Conservation (phyloP, 225 moss, liverwort and hornwort species). For the Polytrichum commune region DNA sequence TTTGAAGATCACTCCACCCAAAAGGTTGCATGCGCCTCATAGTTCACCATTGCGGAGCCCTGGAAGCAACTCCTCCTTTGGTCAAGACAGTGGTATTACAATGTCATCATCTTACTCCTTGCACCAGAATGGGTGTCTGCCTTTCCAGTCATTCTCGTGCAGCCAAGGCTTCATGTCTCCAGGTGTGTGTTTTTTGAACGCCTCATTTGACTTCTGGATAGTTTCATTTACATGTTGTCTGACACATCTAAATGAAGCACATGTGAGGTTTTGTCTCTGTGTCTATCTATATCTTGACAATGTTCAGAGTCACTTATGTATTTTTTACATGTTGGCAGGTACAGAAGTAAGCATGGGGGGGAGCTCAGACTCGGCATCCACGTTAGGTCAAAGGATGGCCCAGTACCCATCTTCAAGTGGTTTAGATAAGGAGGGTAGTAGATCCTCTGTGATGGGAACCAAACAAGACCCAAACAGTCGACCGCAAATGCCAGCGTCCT, state of each 20-base stretch:
- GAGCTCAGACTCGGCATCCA: slow-evolving; percentile 41
- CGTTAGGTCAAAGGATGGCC: slow-evolving; percentile 23
- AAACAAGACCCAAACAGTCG: slow-evolving; percentile 19
- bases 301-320: background rate
- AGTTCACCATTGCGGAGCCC: slow-evolving; percentile 38
- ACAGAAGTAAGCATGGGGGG: slow-evolving; percentile 34
- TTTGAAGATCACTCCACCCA: slow-evolving; percentile 24
- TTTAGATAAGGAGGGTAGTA: slow-evolving; percentile 28
- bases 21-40: slow-evolving; percentile 17
- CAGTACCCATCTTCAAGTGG: slow-evolving; percentile 20
- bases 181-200: slow-evolving; percentile 5
- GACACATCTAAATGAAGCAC: background rate
- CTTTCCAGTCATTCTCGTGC: slow-evolving; percentile 28
- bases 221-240: background rate
- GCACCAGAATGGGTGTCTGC: slow-evolving; percentile 23
- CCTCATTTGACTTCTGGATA: background rate
- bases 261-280: background rate
- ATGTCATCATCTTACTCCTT: slow-evolving; percentile 31
- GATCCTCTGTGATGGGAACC: slow-evolving; percentile 22
- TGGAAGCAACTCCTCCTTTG: slow-evolving; percentile 36
- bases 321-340: slow-evolving; percentile 14
- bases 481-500: background rate
- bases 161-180: slow-evolving; percentile 37
- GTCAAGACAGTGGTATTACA: slow-evolving; percentile 33
- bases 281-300: background rate